Percentiles rank a stretch among this genome's conserved stretches.
Evolutionary conservation across 768 basidiomycete genomes (phyloP).

Genomic region (Neoboletus brunneissimus): DNA sequence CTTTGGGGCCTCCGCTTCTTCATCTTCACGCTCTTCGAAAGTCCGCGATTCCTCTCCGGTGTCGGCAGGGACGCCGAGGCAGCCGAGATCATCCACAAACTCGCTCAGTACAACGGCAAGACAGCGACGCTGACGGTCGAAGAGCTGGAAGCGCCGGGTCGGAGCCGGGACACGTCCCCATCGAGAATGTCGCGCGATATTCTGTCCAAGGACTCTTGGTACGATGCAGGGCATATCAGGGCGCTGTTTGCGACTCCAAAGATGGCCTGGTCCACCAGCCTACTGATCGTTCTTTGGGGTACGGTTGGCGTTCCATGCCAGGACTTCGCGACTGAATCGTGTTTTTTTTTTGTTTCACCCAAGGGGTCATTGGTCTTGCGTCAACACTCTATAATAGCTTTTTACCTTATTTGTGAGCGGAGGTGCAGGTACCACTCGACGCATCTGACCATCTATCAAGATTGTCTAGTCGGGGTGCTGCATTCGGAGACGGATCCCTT

Average conservation of each 20-base stretch:
- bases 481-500: conserved; percentile 66
- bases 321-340: neutral
- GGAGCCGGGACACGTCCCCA: conserved; percentile 6
- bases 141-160: conserved; percentile 39
- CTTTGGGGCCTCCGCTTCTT: conserved; percentile 54
- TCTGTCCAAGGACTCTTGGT: conserved; percentile 42
- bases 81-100: conserved; percentile 43
- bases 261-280: conserved; percentile 62
- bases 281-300: conserved; percentile 52
- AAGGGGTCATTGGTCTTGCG: conserved; percentile 71
- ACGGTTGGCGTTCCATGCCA: conserved; percentile 19
- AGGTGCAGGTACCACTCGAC: neutral
- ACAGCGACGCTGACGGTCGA: conserved; percentile 42
- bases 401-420: conserved; percentile 49
- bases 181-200: conserved; percentile 19
- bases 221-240: conserved; percentile 46
- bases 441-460: conserved; percentile 30
- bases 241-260: conserved; percentile 61
- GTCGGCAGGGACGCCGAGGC: conserved; percentile 53
- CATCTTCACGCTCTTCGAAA: conserved; percentile 52
- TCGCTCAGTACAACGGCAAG: conserved; percentile 51
- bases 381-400: conserved; percentile 64
- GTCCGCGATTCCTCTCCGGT: conserved; percentile 56
- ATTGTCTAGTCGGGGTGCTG: conserved; percentile 59
- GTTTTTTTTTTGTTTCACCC: neutral